A percentile compares a stretch with the other conserved stretches of the same genome.
phyloP scores from a whole-genome alignment of 768 basidiomycete genomes.

The Paxillus ammoniavirescens region DNA sequence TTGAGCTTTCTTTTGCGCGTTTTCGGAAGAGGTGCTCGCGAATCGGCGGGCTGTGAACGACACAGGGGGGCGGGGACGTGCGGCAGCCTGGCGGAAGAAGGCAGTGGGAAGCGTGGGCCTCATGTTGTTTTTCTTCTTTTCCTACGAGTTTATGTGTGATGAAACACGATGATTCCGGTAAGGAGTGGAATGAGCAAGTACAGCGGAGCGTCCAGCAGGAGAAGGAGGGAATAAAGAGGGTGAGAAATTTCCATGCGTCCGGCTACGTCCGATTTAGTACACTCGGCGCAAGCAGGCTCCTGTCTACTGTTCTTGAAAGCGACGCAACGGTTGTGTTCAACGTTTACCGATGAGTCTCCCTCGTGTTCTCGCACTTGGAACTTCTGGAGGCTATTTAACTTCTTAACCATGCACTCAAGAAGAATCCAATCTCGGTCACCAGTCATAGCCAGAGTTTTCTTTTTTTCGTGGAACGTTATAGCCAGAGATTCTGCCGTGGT shows the following conservation, averaged over 20 bases:
- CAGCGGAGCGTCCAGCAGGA: not conserved
- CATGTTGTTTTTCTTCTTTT: slow-evolving; percentile 18
- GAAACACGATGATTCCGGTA: not conserved
- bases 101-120: slow-evolving; percentile 24
- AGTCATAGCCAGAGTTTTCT: too few relatives aligned
- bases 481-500: too few relatives aligned
- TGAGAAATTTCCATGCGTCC: slow-evolving; percentile 6
- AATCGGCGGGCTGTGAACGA: slow-evolving; percentile 35
- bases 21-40: slow-evolving; percentile 41
- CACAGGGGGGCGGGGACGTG: slow-evolving; percentile 13
- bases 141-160: not conserved
- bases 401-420: too few relatives aligned
- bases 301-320: too few relatives aligned
- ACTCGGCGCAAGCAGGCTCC: too few relatives aligned
- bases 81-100: slow-evolving; percentile 21
- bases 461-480: too few relatives aligned
- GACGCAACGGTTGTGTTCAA: too few relatives aligned
- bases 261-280: slow-evolving; percentile 5
- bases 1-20: slow-evolving; percentile 69
- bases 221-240: slow-evolving; percentile 12
- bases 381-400: too few relatives aligned
- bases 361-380: too few relatives aligned
- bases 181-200: not conserved
- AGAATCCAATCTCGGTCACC: too few relatives aligned
- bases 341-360: too few relatives aligned